Conservation (phyloP, 768 basidiomycete species). For the Podaxis sp. region DNA sequence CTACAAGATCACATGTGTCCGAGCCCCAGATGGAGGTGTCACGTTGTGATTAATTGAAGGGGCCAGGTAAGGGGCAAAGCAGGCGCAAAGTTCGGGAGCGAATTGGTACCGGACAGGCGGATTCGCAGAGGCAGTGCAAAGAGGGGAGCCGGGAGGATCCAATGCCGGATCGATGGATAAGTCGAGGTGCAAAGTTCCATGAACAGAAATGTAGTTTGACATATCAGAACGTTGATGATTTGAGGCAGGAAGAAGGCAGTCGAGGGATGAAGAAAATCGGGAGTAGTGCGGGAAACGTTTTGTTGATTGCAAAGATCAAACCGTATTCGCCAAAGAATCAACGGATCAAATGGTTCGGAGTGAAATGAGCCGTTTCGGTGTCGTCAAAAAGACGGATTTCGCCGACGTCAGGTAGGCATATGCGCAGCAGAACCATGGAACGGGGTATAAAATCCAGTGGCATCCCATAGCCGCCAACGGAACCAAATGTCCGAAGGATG, state of each 20-base stretch:
- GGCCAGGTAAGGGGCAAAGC: not conserved
- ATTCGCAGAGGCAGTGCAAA: constrained; percentile 12
- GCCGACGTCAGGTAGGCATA: not conserved
- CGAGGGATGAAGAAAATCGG: not conserved
- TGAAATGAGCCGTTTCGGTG: not conserved
- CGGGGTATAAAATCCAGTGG: no score
- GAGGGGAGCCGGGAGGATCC: not conserved
- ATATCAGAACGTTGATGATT: not conserved
- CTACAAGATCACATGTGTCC: constrained; percentile 32
- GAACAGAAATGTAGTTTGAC: not conserved
- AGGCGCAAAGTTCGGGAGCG: constrained; percentile 12
- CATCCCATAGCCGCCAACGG: not conserved
- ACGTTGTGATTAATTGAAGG: not conserved
- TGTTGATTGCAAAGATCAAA: not conserved
- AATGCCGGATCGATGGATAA: not conserved
- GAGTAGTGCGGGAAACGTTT: not conserved
- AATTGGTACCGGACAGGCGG: constrained; percentile 14
- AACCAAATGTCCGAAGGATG: not conserved
- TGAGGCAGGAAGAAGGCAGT: not conserved
- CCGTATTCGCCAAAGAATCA: not conserved
- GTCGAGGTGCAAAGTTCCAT: not conserved
- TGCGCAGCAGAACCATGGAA: not conserved
- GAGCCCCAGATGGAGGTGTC: not conserved
- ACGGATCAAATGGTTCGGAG: constrained; percentile 4
- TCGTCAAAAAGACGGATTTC: not conserved